A percentile compares a stretch with the other conserved stretches of the same genome.
phyloP scores from a whole-genome alignment of 2,329 filamentous ascomycete genomes.

The Aureobasidium sp. region DNA sequence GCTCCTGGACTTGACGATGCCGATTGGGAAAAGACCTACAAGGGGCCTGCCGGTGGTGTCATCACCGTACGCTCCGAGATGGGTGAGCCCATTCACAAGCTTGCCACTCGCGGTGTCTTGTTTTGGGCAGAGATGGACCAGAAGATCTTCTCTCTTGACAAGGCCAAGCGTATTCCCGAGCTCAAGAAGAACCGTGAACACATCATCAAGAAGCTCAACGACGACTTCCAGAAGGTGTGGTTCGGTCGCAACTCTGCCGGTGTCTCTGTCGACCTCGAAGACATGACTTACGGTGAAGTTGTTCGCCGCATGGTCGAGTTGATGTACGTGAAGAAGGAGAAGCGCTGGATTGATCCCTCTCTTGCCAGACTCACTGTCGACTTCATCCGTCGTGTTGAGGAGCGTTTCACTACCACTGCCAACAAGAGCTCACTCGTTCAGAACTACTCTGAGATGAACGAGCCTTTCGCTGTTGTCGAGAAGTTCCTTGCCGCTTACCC shows the following conservation, averaged over 20 bases:
- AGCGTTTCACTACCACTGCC: slow-evolving; percentile 73
- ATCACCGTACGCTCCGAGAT: slow-evolving; percentile 98
- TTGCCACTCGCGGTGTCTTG: slow-evolving; percentile 87
- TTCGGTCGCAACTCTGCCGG: slow-evolving; percentile 80
- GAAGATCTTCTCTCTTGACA: slow-evolving; percentile 94
- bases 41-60: slow-evolving; percentile 82
- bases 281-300: slow-evolving; percentile 92
- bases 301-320: slow-evolving; percentile 81
- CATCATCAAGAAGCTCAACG: slow-evolving; percentile 93
- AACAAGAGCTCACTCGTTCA: slow-evolving; percentile 78
- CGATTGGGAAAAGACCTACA: slow-evolving; percentile 91
- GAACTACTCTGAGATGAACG: slow-evolving; percentile 78
- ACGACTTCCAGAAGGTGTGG: slow-evolving; percentile 96
- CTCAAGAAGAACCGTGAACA: slow-evolving; percentile 82
- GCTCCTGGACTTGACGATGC: slow-evolving; percentile 73
- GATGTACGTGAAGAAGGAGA: slow-evolving; percentile 85
- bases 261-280: slow-evolving; percentile 77
- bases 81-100: slow-evolving; percentile 98
- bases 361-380: slow-evolving; percentile 80
- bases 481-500: slow-evolving; percentile 77
- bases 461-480: slow-evolving; percentile 72
- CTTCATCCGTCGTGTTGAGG: slow-evolving; percentile 94
- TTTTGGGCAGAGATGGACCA: slow-evolving; percentile 99
- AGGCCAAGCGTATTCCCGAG: slow-evolving; percentile 83
- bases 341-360: slow-evolving; percentile 84